Percentiles rank a stretch among this genome's conserved stretches.
These are phyloP conservation scores for Samsoniella hepiali DNA, from an alignment of 2,329 filamentous ascomycete genomes.

Conservation along the genomic window DNA sequence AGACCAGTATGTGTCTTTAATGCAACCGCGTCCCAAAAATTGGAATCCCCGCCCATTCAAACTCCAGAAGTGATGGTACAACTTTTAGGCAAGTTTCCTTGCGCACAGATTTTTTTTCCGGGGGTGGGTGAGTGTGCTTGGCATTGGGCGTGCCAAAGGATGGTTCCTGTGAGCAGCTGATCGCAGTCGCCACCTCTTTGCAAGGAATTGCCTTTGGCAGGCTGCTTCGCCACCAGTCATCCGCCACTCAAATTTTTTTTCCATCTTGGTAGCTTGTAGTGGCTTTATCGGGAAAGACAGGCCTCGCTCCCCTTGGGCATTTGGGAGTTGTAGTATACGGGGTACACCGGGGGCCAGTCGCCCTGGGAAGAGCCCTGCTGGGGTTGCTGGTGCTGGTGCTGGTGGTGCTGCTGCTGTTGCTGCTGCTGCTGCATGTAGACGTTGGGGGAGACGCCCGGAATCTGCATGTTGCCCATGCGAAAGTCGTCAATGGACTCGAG, in stretches of 20 bases:
- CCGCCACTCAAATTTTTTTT: background rate
- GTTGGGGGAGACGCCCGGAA: conserved; percentile 3
- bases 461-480: conserved; percentile 28
- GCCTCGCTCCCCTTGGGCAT: conserved; percentile 7
- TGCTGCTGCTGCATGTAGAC: conserved; percentile 26
- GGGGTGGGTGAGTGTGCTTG: background rate
- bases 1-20: background rate
- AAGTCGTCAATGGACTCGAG: conserved; percentile 29
- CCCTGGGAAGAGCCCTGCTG: conserved; percentile 3
- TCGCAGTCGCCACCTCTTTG: background rate
- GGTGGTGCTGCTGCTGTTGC: conserved; percentile 26
- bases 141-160: background rate
- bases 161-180: background rate
- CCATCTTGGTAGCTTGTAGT: background rate
- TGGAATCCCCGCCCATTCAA: background rate
- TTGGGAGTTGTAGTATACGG: conserved; percentile 30
- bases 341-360: conserved; percentile 28
- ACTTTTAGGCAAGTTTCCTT: background rate
- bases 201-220: background rate
- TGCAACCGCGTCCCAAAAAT: background rate
- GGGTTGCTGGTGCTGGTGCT: conserved; percentile 22
- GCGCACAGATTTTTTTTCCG: background rate
- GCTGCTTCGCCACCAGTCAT: background rate
- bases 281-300: conserved; percentile 7
- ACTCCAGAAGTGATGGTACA: conserved; percentile 9